Percentiles rank a stretch among this genome's conserved stretches.
These are phyloP conservation scores for Starmerella asiatica DNA, from an alignment of 805 yeast species.

Conservation along the genomic window DNA sequence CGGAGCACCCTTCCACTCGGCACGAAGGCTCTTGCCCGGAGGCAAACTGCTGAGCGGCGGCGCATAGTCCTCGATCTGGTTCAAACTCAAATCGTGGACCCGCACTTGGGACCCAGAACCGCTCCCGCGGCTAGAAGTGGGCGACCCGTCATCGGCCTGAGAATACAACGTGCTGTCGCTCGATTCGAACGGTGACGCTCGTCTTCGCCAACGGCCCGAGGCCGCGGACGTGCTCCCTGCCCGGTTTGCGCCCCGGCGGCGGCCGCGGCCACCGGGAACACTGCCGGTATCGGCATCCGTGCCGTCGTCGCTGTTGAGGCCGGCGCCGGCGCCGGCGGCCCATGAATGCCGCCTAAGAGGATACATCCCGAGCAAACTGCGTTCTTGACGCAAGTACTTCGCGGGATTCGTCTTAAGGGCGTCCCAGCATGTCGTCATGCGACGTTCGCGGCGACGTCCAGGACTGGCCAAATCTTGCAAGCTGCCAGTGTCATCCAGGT, in stretches of 20 bases:
- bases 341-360: slow-evolving; percentile 25
- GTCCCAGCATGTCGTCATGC: slow-evolving; percentile 25
- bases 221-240: background rate
- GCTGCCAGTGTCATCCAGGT: background rate
- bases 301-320: slow-evolving; percentile 1
- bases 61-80: slow-evolving; percentile 59
- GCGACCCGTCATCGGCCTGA: slow-evolving; percentile 1
- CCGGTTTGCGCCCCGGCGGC: background rate
- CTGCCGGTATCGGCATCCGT: background rate
- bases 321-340: slow-evolving; percentile 17
- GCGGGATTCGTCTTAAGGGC: slow-evolving; percentile 23
- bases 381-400: slow-evolving; percentile 24
- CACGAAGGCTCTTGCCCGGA: slow-evolving; percentile 53
- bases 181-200: slow-evolving; percentile 1
- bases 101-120: slow-evolving; percentile 16
- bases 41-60: slow-evolving; percentile 60
- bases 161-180: background rate
- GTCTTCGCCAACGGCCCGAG: slow-evolving; percentile 4
- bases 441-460: slow-evolving; percentile 9
- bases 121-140: background rate
- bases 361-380: slow-evolving; percentile 23
- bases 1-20: slow-evolving; percentile 98
- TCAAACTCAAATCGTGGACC: slow-evolving; percentile 30
- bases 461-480: background rate
- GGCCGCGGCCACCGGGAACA: background rate